A percentile compares a stretch with the other conserved stretches of the same genome.
Evolutionary conservation across 345 rosid species (phyloP).

Genomic region (Kernera saxatilis): DNA sequence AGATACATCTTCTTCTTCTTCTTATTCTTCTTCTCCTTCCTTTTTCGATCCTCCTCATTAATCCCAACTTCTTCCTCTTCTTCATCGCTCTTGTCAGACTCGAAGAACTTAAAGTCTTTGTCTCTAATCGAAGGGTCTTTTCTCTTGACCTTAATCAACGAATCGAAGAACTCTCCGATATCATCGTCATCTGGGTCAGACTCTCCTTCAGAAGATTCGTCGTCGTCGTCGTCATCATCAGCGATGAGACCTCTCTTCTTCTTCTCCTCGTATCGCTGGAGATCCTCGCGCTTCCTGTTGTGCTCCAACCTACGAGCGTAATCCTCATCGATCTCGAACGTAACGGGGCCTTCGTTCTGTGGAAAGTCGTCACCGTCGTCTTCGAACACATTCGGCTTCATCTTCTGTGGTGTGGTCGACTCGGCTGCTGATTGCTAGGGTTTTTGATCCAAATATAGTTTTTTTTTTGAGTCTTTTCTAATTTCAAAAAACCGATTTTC

Average conservation of each 20-base stretch:
- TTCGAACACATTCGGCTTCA: slow-evolving; percentile 46
- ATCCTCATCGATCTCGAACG: slow-evolving; percentile 51
- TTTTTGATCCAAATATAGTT: neutral
- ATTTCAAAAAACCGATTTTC: too few species aligned
- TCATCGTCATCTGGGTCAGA: slow-evolving; percentile 26
- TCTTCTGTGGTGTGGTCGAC: neutral
- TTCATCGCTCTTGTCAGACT: slow-evolving; percentile 39
- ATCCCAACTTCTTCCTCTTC: neutral
- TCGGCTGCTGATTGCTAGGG: neutral
- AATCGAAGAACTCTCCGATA: slow-evolving; percentile 31
- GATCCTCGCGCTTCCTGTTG: slow-evolving; percentile 65
- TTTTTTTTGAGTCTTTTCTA: too few species aligned
- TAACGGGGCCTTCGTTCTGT: slow-evolving; percentile 28
- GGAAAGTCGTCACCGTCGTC: slow-evolving; percentile 29
- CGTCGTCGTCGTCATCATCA: slow-evolving; percentile 16
- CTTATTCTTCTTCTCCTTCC: slow-evolving; percentile 2
- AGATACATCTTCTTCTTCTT: slow-evolving; percentile 43
- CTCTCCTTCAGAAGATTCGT: slow-evolving; percentile 22
- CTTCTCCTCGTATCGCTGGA: slow-evolving; percentile 48
- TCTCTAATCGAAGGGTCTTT: slow-evolving; percentile 47
- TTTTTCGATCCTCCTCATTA: neutral
- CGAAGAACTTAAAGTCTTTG: slow-evolving; percentile 41
- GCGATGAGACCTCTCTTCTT: slow-evolving; percentile 39
- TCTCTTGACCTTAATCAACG: slow-evolving; percentile 42
- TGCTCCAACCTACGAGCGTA: slow-evolving; percentile 48